These are phyloP conservation scores for Rhizopogon vulgaris DNA, from an alignment of 768 basidiomycete species.

Conservation along the genomic window DNA sequence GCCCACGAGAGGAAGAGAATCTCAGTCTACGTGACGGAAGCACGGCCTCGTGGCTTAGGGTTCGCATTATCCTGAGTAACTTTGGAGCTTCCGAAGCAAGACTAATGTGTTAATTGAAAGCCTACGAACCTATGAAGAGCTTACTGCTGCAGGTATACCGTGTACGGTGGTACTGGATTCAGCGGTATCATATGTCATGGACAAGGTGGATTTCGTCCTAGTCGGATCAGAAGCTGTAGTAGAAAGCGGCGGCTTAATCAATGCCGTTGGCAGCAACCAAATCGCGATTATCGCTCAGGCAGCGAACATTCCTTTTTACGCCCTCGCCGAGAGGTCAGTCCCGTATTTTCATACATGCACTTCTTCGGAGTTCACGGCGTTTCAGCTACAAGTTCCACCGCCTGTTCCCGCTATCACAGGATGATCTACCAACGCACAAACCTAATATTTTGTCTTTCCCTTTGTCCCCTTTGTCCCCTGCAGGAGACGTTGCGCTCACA, in stretches of 20 bases:
- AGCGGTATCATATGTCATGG: conserved; percentile 96
- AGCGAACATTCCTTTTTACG: conserved; percentile 94
- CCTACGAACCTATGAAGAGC: conserved; percentile 82
- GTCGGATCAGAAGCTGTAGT: conserved; percentile 98
- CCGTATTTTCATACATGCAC: conserved; percentile 16
- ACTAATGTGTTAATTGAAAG: conserved; percentile 33
- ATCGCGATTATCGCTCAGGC: conserved; percentile 95
- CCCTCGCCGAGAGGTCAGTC: conserved; percentile 78
- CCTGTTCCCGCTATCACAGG: conserved; percentile 87
- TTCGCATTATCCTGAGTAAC: conserved; percentile 32
- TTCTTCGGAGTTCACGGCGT: conserved; percentile 14
- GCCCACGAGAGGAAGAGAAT: conserved; percentile 91
- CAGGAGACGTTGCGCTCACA: conserved; percentile 3
- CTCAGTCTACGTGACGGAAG: conserved; percentile 97
- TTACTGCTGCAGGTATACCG: conserved; percentile 87
- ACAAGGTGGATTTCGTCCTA: conserved; percentile 89
- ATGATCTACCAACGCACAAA: conserved; percentile 81
- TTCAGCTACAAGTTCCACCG: conserved; percentile 95
- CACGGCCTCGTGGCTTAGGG: conserved; percentile 85
- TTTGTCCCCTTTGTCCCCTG: conserved; percentile 36
- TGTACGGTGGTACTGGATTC: conserved; percentile 94
- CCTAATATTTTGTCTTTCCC: conserved; percentile 70
- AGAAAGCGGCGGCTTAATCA: conserved; percentile 89
- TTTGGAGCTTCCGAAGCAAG: conserved; percentile 5
- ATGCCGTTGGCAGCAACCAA: conserved; percentile 92